Conservation (phyloP, 1,284 basidiomycete species). For the Ganoderma boninense region DNA sequence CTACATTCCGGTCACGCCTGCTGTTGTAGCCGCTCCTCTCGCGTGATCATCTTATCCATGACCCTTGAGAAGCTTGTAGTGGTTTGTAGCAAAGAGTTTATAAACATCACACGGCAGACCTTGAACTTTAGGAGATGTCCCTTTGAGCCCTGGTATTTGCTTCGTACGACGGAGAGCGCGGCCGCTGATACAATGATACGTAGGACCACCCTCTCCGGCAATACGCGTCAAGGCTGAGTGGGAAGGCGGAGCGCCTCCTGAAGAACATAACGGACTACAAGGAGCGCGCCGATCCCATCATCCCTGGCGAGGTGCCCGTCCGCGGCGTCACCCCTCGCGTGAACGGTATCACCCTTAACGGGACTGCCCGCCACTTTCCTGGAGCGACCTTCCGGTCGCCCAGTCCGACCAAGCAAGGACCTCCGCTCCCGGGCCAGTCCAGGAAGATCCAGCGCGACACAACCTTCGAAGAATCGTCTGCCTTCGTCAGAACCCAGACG, state of each 20-base stretch:
- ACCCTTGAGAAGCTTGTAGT: too few species aligned
- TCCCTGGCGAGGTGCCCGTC: slow-evolving; percentile 58
- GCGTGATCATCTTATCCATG: too few species aligned
- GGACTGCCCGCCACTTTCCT: slow-evolving; percentile 35
- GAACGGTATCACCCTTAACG: slow-evolving; percentile 46
- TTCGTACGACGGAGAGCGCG: too few species aligned
- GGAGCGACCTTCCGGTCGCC: slow-evolving; percentile 38
- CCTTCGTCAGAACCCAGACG: slow-evolving; percentile 80
- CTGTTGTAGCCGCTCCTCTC: too few species aligned
- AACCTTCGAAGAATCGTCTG: slow-evolving; percentile 70
- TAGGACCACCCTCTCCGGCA: slow-evolving; percentile 83
- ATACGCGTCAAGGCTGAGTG: slow-evolving; percentile 78
- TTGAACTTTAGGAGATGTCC: too few species aligned
- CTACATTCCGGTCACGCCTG: too few species aligned
- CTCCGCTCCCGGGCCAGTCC: slow-evolving; percentile 28
- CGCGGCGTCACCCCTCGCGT: slow-evolving; percentile 37
- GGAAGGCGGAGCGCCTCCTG: slow-evolving; percentile 85
- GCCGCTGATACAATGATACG: neutral
- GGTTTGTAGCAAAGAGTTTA: too few species aligned
- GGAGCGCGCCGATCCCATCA: slow-evolving; percentile 74
- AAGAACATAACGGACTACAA: slow-evolving; percentile 90
- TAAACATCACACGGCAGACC: too few species aligned
- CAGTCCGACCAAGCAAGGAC: slow-evolving; percentile 40
- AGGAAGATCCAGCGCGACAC: slow-evolving; percentile 44
- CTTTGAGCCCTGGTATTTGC: too few species aligned